Base-by-base conservation (phyloP, 192 early-diverging fungal species). In the Neocallimastix lanati region DNA sequence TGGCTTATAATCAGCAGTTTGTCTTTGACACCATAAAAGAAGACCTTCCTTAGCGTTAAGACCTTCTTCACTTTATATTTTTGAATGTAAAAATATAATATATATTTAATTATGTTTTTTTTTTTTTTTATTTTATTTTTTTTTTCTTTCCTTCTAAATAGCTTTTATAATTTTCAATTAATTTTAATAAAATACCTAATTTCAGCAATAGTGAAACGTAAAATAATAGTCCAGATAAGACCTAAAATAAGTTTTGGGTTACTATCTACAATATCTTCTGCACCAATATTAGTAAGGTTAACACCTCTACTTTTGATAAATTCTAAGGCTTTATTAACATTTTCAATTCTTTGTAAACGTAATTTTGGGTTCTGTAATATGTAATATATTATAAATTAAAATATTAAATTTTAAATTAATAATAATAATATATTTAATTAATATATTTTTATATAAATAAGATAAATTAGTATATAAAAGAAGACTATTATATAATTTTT, bases 211-310 rank as follows among this genome's bases (percentile, higher is more conserved):
- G 95, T 93, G 83, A 98, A 98, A 81, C 97, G 90, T 81, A 98
- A 87, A 86, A 98, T 98, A 81, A 98, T 93, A 12, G 92, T 95
- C 97, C 97, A 98, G 80, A 98, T 93, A 90, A 98, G 90, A 21
- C 97, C 97, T 18, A 98, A 86, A 79, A 95, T 92, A 81, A 98
- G 89, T 87, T 98, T 98, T 36, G 84, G 80, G 86, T 97, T 97
- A 12, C 88, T 85, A 84, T 97, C 95, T n/a, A 96, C 95, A 83
- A 98, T 98, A 88, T 98, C 97, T 83, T 98, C 96, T 78, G 95
- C 93, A 33, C 97, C 97, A 88, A 97, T 97, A 85, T 98, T 98
- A 78, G 95, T 97, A 36, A 98, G 85, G 30, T 88, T 84, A 76
- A 98, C 93, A 76, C 92, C 93, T 78, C 95, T 90, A 28, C 88